phyloP scores from a whole-genome alignment of 1,284 basidiomycete genomes.

The Cutaneotrichosporon dermatis region DNA sequence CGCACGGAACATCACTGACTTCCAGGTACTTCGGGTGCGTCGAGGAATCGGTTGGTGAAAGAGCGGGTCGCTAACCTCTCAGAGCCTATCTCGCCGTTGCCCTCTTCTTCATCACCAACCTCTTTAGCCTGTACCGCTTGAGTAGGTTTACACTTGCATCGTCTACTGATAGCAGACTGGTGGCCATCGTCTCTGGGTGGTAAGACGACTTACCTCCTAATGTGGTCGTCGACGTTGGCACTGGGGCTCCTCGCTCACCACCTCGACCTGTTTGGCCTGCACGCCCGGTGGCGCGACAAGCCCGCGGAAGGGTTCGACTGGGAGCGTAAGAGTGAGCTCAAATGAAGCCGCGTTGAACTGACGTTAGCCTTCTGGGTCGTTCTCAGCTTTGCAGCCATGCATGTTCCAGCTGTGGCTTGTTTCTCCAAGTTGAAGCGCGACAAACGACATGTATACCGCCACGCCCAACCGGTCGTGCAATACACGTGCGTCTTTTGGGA shows the following conservation, averaged over 20 bases:
- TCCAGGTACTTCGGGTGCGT: constrained; percentile 44
- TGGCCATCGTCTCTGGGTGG: constrained; percentile 53
- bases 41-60: no score
- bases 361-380: constrained; percentile 52
- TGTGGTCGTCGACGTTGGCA: constrained; percentile 52
- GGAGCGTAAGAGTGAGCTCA: constrained; percentile 54
- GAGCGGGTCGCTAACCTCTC: neutral
- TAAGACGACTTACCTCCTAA: constrained; percentile 52
- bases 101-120: constrained; percentile 56
- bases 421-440: constrained; percentile 49
- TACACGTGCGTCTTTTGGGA: constrained; percentile 10
- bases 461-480: constrained; percentile 19
- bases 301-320: constrained; percentile 50
- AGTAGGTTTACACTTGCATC: constrained; percentile 23
- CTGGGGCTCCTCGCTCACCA: constrained; percentile 52
- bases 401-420: constrained; percentile 54
- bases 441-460: constrained; percentile 44
- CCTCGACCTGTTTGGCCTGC: constrained; percentile 47
- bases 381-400: constrained; percentile 56
- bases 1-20: neutral
- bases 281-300: constrained; percentile 24
- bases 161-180: constrained; percentile 33
- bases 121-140: constrained; percentile 54
- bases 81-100: constrained; percentile 52
- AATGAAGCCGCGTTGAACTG: neutral